A percentile compares a stretch with the other conserved stretches of the same genome.
phyloP scores from a whole-genome alignment of 1,284 basidiomycete genomes.

The Malassezia equina region DNA sequence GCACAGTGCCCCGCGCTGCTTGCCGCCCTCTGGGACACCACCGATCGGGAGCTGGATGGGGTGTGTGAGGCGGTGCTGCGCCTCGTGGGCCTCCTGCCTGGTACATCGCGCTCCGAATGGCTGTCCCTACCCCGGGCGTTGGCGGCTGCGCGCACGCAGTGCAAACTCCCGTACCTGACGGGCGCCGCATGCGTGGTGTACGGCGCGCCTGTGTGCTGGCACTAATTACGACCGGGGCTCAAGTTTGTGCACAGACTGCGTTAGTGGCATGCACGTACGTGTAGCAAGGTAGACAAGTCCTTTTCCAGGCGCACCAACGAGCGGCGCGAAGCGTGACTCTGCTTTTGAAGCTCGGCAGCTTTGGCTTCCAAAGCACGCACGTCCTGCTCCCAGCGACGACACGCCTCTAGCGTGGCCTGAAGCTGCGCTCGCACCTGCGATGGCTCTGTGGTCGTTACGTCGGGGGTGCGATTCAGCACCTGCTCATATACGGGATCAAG shows the following conservation, averaged over 20 bases:
- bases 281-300: not conserved
- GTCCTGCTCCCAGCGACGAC: conserved; percentile 10
- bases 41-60: conserved; percentile 90
- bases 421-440: not conserved
- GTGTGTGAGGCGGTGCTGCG: conserved; percentile 75
- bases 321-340: conserved; percentile 1
- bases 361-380: conserved; percentile 2
- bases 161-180: conserved; percentile 86
- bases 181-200: conserved; percentile 89
- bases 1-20: conserved; percentile 86
- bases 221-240: not conserved
- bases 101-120: conserved; percentile 17
- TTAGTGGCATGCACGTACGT: not conserved
- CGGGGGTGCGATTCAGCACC: not conserved
- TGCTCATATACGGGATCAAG: conserved; percentile 11
- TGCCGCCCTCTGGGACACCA: conserved; percentile 95
- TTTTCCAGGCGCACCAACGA: conserved; percentile 1
- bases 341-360: not conserved
- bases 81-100: conserved; percentile 56
- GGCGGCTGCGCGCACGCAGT: conserved; percentile 63
- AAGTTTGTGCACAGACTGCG: not conserved
- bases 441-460: not conserved
- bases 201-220: conserved; percentile 62
- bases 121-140: conserved; percentile 68
- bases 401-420: conserved; percentile 6